phyloP scores from a whole-genome alignment of 2,329 filamentous ascomycete species.

The Fusarium napiforme region DNA sequence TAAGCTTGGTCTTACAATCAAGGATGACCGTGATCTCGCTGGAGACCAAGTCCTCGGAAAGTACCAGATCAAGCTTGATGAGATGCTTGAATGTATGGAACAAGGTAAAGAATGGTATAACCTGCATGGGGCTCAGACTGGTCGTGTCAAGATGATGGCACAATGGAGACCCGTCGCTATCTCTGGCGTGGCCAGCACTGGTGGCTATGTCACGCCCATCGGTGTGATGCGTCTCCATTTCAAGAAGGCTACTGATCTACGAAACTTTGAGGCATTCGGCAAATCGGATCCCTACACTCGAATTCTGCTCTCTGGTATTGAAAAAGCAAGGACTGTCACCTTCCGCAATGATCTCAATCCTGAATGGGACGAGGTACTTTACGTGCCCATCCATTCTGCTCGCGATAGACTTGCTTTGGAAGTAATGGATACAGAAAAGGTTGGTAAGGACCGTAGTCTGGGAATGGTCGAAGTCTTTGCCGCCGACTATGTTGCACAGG shows the following conservation, averaged over 20 bases:
- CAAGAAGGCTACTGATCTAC: slow-evolving; percentile 81
- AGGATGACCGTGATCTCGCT: slow-evolving; percentile 89
- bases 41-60: slow-evolving; percentile 87
- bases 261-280: slow-evolving; percentile 93
- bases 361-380: slow-evolving; percentile 95
- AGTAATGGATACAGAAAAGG: slow-evolving; percentile 95
- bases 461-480: slow-evolving; percentile 82
- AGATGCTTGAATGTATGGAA: slow-evolving; percentile 88
- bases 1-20: slow-evolving; percentile 90
- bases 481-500: slow-evolving; percentile 81
- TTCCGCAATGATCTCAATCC: slow-evolving; percentile 96
- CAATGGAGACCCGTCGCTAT: slow-evolving; percentile 97
- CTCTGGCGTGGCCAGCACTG: slow-evolving; percentile 80
- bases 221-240: slow-evolving; percentile 97
- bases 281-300: slow-evolving; percentile 97
- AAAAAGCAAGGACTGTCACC: slow-evolving; percentile 92
- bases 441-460: slow-evolving; percentile 90
- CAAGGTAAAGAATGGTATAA: slow-evolving; percentile 98
- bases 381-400: slow-evolving; percentile 86
- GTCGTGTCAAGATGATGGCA: slow-evolving; percentile 88
- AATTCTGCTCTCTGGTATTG: slow-evolving; percentile 87
- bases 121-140: slow-evolving; percentile 80
- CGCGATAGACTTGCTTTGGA: slow-evolving; percentile 89
- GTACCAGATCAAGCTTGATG: slow-evolving; percentile 95
- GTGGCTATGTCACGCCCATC: slow-evolving; percentile 91